Conservation (phyloP, 176 grass and related monocot genomes). For the Triticum monococcum region DNA sequence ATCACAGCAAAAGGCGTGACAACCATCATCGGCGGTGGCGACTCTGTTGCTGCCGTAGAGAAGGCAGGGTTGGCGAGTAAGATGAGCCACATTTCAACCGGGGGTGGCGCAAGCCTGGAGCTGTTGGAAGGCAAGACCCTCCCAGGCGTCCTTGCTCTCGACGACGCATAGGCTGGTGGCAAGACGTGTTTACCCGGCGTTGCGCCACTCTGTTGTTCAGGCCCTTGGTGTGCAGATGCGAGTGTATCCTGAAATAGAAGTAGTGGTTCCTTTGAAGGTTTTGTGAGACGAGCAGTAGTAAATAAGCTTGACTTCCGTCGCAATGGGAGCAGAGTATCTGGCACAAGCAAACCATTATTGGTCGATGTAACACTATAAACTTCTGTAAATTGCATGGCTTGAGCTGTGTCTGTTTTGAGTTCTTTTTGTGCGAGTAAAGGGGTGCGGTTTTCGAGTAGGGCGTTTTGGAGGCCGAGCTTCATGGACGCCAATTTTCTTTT, state of each 20-base stretch:
- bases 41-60: constrained; percentile 84
- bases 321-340: not conserved
- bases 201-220: not conserved
- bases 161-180: constrained; percentile 49
- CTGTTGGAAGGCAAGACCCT: constrained; percentile 75
- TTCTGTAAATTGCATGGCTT: no score
- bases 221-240: not conserved
- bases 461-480: no score
- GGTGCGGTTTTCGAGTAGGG: no score
- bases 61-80: constrained; percentile 67
- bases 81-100: constrained; percentile 93
- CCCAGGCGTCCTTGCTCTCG: constrained; percentile 76
- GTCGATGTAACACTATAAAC: no score
- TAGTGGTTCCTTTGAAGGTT: not conserved
- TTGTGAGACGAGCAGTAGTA: constrained; percentile 5
- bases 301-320: constrained; percentile 20
- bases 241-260: not conserved
- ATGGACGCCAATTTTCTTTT: no score
- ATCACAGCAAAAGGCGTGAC: constrained; percentile 54
- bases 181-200: not conserved
- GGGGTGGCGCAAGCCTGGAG: constrained; percentile 81
- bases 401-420: no score
- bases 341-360: not conserved
- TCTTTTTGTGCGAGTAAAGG: no score
- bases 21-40: constrained; percentile 80